Conservation (phyloP, 2,329 filamentous ascomycete genomes). For the Teratosphaeria zuluensis region DNA sequence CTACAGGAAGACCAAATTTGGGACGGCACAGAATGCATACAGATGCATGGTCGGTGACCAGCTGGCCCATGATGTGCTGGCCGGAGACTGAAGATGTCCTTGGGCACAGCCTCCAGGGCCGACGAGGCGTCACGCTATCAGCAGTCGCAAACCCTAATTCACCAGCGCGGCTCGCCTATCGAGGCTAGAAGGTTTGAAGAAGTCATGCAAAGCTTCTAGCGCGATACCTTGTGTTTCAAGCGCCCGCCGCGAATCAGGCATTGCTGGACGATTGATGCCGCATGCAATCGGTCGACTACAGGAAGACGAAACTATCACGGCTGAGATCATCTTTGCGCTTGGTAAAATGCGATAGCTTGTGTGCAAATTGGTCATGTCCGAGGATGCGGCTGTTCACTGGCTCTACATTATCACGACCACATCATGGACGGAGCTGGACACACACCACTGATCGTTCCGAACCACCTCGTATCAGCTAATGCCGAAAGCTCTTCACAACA, state of each 20-base stretch:
- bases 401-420: not conserved
- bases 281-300: not conserved
- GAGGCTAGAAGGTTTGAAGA: not conserved
- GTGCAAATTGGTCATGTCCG: not conserved
- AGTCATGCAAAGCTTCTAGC: not conserved
- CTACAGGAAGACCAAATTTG: not conserved
- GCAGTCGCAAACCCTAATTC: not conserved
- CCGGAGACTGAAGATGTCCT: not conserved
- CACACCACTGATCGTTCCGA: not conserved
- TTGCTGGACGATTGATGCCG: not conserved
- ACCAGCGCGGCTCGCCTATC: not conserved
- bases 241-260: not conserved
- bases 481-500: no score
- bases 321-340: not conserved
- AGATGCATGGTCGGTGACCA: not conserved
- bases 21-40: not conserved
- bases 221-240: not conserved
- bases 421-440: not conserved
- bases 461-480: no score
- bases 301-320: not conserved
- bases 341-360: not conserved
- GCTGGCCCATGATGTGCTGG: not conserved
- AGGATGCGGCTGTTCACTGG: not conserved
- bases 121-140: not conserved
- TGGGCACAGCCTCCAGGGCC: not conserved